phyloP scores from a whole-genome alignment of 192 early-diverging fungal genomes.

The Coemansia sp. region DNA sequence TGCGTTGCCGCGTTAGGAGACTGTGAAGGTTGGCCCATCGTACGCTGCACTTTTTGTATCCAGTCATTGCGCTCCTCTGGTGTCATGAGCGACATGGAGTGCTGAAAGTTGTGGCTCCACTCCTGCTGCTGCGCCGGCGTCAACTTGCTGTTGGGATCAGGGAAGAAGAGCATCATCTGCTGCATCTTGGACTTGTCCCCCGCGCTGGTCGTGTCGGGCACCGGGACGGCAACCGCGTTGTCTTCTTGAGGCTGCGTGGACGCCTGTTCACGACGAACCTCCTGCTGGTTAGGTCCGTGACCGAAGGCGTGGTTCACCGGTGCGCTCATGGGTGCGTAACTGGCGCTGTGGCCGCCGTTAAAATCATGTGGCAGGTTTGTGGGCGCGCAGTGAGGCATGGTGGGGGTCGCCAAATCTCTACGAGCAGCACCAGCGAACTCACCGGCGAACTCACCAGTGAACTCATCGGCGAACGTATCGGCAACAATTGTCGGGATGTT shows the following conservation, averaged over 20 bases:
- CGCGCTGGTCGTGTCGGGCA: neutral
- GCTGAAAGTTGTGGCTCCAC: too few species aligned
- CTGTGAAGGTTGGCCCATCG: neutral
- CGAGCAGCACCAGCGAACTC: neutral
- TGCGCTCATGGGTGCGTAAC: neutral
- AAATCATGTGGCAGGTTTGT: neutral
- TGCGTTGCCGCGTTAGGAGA: neutral
- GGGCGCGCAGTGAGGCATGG: neutral
- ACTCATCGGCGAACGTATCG: neutral
- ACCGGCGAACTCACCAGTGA: too few species aligned
- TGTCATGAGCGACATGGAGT: neutral
- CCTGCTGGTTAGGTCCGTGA: neutral
- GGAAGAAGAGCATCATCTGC: constrained; percentile 15
- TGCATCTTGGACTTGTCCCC: neutral
- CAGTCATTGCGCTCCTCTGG: neutral
- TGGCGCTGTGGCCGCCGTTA: neutral
- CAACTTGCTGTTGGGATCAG: neutral
- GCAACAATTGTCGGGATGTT: neutral
- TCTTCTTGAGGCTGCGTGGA: neutral
- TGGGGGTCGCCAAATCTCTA: neutral
- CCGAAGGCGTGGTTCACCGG: neutral
- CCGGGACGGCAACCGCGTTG: neutral
- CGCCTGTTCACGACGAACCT: neutral
- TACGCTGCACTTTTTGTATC: neutral
- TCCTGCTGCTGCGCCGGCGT: neutral